Base-by-base conservation (phyloP, 164 flowering plant genomes). In the Chimonanthus salicifolius region DNA sequence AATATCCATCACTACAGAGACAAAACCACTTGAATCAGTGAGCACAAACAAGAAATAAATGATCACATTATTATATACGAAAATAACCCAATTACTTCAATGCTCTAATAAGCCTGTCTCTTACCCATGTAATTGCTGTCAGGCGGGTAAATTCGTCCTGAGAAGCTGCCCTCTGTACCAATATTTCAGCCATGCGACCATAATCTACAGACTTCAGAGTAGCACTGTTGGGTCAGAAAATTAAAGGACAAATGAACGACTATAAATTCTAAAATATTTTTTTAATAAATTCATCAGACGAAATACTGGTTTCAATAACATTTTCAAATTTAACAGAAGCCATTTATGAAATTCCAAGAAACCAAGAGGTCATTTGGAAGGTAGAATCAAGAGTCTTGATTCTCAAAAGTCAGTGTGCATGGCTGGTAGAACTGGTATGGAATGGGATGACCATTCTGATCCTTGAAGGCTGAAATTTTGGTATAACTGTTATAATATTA, bases 181-280 rank as follows among this genome's bases (percentile, higher is more conserved):
- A 82, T 73, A 95, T 95, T 80, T 93, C 98, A 79, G 99, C 99
- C 98, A 95, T 93, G 79, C 99, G 97, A 77, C 98, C 99, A 84
- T 93, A 95, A 89, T 95, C 99, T 93, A 95, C 98, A 88, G 99
- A 95, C 99, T 92, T 86, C 86, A 87, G 67, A 87, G 84, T 69
- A 88, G 78, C 83, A 89, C 83, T 83, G 85, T 82, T 77, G 67
- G 80, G 86, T 89, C 87, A 88, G 89, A 81, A 79, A 82, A 79
- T 62, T 45, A 67, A 47, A 20, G 63, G 60, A 72, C 33, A 72
- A 60, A 46, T 69, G 71, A 69, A 49, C 44, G 58, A 69, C 33
- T n/a, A 3, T 8, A 47, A 47, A 33, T 47, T 67, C 10, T 33
- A 0, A 33, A 33, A 46, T 5, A 9, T 44, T 50, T 50, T 69